A percentile compares a stretch with the other conserved stretches of the same genome.
Evolutionary conservation across 495 filamentous ascomycete genomes (phyloP).

Genomic region (Polyplosphaeria fusca): DNA sequence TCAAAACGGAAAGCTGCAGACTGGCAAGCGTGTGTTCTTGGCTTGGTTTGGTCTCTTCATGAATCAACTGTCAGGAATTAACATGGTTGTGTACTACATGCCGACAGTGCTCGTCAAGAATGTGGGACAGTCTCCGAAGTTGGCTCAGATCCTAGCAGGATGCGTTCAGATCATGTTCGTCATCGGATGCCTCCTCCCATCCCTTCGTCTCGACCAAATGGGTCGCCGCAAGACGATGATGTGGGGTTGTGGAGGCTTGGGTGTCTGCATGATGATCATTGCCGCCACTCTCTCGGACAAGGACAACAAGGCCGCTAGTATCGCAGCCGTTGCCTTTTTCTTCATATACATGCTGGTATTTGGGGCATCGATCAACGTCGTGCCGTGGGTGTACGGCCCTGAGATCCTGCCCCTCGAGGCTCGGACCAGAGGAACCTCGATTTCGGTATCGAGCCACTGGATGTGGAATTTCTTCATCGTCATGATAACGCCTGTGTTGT

Average conservation of each 20-base stretch:
- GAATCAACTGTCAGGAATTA: slow-evolving; percentile 31
- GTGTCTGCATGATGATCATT: slow-evolving; percentile 51
- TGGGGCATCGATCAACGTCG: slow-evolving; percentile 46
- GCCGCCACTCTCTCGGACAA: slow-evolving; percentile 30
- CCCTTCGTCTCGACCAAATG: slow-evolving; percentile 46
- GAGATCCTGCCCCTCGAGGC: slow-evolving; percentile 42
- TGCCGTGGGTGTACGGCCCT: slow-evolving; percentile 48
- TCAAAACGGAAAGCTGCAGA: slow-evolving; percentile 50
- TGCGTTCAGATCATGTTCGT: slow-evolving; percentile 34
- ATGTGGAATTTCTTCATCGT: slow-evolving; percentile 41
- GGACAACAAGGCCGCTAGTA: slow-evolving; percentile 40
- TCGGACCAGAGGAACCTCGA: slow-evolving; percentile 42
- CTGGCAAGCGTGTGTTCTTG: slow-evolving; percentile 49
- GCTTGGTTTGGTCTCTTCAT: slow-evolving; percentile 43
- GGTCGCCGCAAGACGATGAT: slow-evolving; percentile 55
- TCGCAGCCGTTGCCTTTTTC: slow-evolving; percentile 29
- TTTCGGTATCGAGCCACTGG: slow-evolving; percentile 44
- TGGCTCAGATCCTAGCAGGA: slow-evolving; percentile 35
- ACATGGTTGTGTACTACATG: slow-evolving; percentile 21
- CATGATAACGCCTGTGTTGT: slow-evolving; percentile 35
- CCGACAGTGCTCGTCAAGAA: slow-evolving; percentile 34
- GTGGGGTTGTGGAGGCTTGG: slow-evolving; percentile 49
- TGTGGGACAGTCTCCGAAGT: slow-evolving; percentile 28
- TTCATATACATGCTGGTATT: slow-evolving; percentile 51
- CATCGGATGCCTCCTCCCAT: slow-evolving; percentile 47